Conservation (phyloP, 2,329 filamentous ascomycete genomes). For the Blumeria graminis region DNA sequence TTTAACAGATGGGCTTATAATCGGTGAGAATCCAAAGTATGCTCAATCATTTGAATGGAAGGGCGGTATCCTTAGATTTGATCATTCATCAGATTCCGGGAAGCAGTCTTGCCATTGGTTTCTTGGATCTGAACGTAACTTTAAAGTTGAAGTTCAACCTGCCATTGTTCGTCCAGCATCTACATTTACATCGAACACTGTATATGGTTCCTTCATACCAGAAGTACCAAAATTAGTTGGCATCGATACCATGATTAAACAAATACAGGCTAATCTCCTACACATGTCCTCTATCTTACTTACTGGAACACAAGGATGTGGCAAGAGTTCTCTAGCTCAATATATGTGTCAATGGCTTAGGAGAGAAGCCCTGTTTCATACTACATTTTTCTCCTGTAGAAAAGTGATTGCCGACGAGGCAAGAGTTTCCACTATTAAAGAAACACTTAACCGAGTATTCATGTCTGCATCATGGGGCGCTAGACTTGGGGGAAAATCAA, state of each 20-base stretch:
- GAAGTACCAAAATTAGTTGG: slow-evolving; percentile 45
- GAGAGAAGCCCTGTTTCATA: slow-evolving; percentile 51
- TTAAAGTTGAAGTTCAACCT: slow-evolving; percentile 51
- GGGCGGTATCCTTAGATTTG: slow-evolving; percentile 63
- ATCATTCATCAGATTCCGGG: slow-evolving; percentile 27
- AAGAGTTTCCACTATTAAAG: slow-evolving; percentile 71
- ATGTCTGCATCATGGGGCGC: slow-evolving; percentile 82
- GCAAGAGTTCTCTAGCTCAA: slow-evolving; percentile 64
- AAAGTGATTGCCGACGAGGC: slow-evolving; percentile 81
- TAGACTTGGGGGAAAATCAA: slow-evolving; percentile 53
- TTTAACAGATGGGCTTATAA: slow-evolving; percentile 66
- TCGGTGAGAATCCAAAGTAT: slow-evolving; percentile 33
- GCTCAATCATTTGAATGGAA: slow-evolving; percentile 40
- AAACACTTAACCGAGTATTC: slow-evolving; percentile 63
- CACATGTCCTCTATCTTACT: slow-evolving; percentile 76
- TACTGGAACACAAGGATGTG: slow-evolving; percentile 70
- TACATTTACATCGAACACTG: slow-evolving; percentile 20
- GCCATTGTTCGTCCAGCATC: slow-evolving; percentile 42
- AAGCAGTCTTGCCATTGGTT: slow-evolving; percentile 42
- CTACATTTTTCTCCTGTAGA: slow-evolving; percentile 65
- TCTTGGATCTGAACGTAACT: slow-evolving; percentile 48
- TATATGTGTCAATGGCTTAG: slow-evolving; percentile 51
- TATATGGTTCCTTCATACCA: slow-evolving; percentile 30
- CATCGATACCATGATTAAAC: slow-evolving; percentile 52
- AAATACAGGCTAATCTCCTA: slow-evolving; percentile 51